Base-by-base conservation (phyloP, 2,329 filamentous ascomycete species). In the Fusarium penzigii region DNA sequence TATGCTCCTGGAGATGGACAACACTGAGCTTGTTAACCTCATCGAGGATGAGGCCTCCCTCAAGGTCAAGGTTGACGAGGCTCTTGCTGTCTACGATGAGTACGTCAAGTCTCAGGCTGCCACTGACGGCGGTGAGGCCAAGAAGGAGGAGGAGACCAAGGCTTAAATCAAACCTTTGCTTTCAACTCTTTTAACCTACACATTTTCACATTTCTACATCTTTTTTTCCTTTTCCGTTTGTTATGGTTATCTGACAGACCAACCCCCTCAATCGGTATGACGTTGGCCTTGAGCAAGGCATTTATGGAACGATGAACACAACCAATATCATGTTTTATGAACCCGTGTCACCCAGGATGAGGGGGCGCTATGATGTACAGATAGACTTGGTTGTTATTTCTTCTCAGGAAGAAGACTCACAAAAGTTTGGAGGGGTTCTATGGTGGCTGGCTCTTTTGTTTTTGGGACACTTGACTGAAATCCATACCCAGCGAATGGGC, bases 1-100 rank as follows among this genome's bases (percentile, higher is more conserved):
- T 78, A 99, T 99, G 94, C 88, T 99, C 68, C 78, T 99, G 67
- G 94, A 99, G 84, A 99, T 99, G 94, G 94, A 97, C 68, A 97
- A 97, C 77, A 73, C 82, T 52, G 94, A 99, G 80, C 81, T 99
- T 66, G 83, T 99, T 70, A 90, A 90, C 77, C 84, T 99, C 60
- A 91, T 96, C 63, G 90, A 93, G 71, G 92, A 97, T 69, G 92
- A 97, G 44, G 78, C 79, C 65, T 90, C 92, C 71, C 88, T 99
- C 54, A 90, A 91, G 72, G 85, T 87, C 74, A 99, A 99, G 88
- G 94, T 99, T 55, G 91, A 96, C 56, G 94, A 99, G 80, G 94
- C 94, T 63, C 88, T 99, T 71, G 90, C 85, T 65, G 94, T 99
- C 67, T 99, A 97, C 74, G 92, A 99, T 70, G 94, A 99, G 76